Base-by-base conservation (phyloP, 805 yeast genomes). In the Lachancea quebecensis region DNA sequence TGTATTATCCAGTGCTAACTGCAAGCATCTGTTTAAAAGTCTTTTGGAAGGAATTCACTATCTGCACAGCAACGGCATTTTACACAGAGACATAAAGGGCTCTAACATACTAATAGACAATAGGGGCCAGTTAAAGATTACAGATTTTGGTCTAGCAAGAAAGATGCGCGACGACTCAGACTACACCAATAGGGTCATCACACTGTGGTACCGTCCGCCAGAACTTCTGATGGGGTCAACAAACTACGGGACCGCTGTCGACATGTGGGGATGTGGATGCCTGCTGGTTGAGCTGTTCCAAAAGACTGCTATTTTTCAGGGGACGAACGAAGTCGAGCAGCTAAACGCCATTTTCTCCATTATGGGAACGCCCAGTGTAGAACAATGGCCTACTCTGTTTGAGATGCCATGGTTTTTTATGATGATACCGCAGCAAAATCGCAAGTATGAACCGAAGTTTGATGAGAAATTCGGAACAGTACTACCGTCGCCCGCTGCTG, bases 211-310 rank as follows among this genome's bases (percentile, higher is more conserved):
- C 63, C 75, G 99, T 48, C 99, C 99, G 1, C 98, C 98, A 0
- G 99, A 91, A 63, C 72, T 93, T 29, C 68, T 93, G 33, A 65
- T 93, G 47, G 99, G 99, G 1, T 81, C 95, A 0, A 90, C 98
- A 0, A 82, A 81, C 47, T 93, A 93, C 65, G 93, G 90, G 0
- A 68, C 88, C 35, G 96, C 86, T 55, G 93, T 93, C 9, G 99
- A 93, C 60, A 81, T 88, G 53, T 93, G 99, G 99, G 96, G 98
- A 0, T 81, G 88, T 49, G 99, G 99, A 2, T 93, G 98, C 67
- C 70, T 93, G 21, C 68, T 93, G 48, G 75, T 88, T 25, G 98
- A 93, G 62, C 64, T 93, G 33, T 88, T 86, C 58, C 76, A 82
- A 1, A 77, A 81, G 51, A 67, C 68, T 29, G 95, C 98, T 0